These are phyloP conservation scores for Xylariaceae sp. DNA, from an alignment of 2,329 filamentous ascomycete genomes.

Conservation along the genomic window DNA sequence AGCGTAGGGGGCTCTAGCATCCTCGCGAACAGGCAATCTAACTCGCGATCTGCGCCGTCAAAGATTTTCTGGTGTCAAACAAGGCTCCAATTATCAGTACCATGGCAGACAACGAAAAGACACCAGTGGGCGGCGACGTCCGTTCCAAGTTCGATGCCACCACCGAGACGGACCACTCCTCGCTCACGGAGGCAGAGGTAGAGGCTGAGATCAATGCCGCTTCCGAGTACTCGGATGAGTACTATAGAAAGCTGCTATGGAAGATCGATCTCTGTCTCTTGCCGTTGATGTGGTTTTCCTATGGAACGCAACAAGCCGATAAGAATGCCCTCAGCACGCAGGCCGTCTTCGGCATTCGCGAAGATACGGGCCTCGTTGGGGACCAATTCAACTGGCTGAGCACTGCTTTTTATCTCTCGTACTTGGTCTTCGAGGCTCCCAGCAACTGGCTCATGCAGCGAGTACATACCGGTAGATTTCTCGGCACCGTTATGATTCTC, in stretches of 20 bases:
- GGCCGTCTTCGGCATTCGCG: slow-evolving; percentile 39
- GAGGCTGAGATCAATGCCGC: neutral
- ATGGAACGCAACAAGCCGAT: slow-evolving; percentile 38
- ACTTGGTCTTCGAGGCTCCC: slow-evolving; percentile 38
- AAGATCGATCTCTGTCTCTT: slow-evolving; percentile 41
- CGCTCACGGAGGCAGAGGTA: neutral
- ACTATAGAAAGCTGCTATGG: slow-evolving; percentile 38
- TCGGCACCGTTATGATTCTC: slow-evolving; percentile 44
- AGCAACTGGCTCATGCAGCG: slow-evolving; percentile 43
- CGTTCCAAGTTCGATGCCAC: neutral
- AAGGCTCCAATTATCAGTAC: neutral
- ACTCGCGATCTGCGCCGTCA: neutral
- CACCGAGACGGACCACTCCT: neutral
- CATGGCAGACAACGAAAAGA: neutral
- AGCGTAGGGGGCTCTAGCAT: no score
- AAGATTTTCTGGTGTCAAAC: neutral
- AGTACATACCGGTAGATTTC: slow-evolving; percentile 42
- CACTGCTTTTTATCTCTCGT: slow-evolving; percentile 41
- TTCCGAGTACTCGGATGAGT: slow-evolving; percentile 24
- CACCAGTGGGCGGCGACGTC: no score
- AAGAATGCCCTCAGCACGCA: slow-evolving; percentile 41
- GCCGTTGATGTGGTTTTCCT: slow-evolving; percentile 42
- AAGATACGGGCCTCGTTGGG: slow-evolving; percentile 39
- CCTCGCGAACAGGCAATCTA: neutral
- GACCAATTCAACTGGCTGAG: slow-evolving; percentile 42